Base-by-base conservation (phyloP, 2,329 filamentous ascomycete species). In the Aureobasidium pullulans region DNA sequence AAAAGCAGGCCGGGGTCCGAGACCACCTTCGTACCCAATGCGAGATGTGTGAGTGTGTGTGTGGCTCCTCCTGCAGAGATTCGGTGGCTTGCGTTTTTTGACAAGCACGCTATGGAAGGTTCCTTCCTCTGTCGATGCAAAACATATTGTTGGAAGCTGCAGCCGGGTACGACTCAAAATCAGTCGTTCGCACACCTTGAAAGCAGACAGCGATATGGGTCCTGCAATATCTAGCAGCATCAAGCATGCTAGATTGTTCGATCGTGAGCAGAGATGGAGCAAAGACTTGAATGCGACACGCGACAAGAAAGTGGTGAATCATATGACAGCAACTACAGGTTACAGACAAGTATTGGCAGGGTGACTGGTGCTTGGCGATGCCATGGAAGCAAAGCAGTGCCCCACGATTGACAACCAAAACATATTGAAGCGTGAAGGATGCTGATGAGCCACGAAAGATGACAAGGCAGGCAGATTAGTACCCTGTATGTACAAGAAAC, bases 41-140 rank as follows among this genome's bases (percentile, higher is more conserved):
- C 48, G 48, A 52, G 48, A 16, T 36, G 34, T 36, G 34, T 13
- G 13, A 3, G 15, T 32, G 28, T n/a, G 9, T 31, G 44, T 47
- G 42, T 28, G 37, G 23, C n/a, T 29, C 8, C 39, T 19, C 9
- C n/a, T 54, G 50, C 50, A 44, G 29, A 43, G 31, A 42, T 40
- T 11, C 13, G 4, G 50, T 43, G 52, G 52, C 52, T 56, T 44
- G 28, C 52, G 40, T 31, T 56, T 44, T 34, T 32, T 56, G 40
- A 56, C 52, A 56, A 44, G 52, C 52, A 37, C 39, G 52, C 50
- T 54, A 56, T 56, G 52, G 19, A 56, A 56, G 31, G 52, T 44
- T 56, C 31, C 29, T 44, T 16, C n/a, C 8, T 23, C n/a, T 1
- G 10, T 10, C 3, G 47, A 49, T 16, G 4, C 34, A 32, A 8